Base-by-base conservation (phyloP, 805 yeast species). In the Jamesozyma piceae region DNA sequence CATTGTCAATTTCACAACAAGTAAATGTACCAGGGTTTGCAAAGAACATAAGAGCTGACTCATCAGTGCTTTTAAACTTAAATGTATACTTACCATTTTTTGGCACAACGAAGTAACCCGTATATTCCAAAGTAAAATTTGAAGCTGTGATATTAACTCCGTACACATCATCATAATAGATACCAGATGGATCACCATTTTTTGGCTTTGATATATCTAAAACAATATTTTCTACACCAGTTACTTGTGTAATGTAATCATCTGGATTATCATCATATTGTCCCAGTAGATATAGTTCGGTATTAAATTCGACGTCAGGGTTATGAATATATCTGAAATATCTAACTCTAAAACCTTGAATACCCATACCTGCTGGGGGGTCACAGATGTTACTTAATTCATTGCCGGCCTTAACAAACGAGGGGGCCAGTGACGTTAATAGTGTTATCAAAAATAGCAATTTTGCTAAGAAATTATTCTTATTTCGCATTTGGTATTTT, bases 1-100 rank as follows among this genome's bases (percentile, higher is more conserved):
- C 27, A 4, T 18, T 13, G 14, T 24, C 38, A 4, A 29, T 14
- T 6, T 29, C 4, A 32, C 42, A 39, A 33, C 42, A 39, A 3
- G 14, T 49, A 29, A 63, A 65, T 3, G 66, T 68, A 41, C 50
- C 50, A 3, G 53, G 52, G 14, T 40, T 29, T 20, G 66, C 70
- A 47, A 65, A 22, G 4, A 26, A 4, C 10, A 39, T 17, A 5
- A 31, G n/a, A 26, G 29, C 63, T 20, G 58, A 52, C 45, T 66
- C 68, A 51, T 66, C 70, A 20, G 56, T 53, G 11, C 34, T 30
- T 3, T 33, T 29, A 21, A 65, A 42, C 5, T 38, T 20, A 33
- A 65, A 52, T 1, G 47, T 47, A 39, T 63, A 66, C 2, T 46
- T 37, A 47, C 71, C 71, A 18, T 61, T 45, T 21, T 38, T 47